Evolutionary conservation across 129 eudicot species (phyloP).

Genomic region (Calendula officinalis): DNA sequence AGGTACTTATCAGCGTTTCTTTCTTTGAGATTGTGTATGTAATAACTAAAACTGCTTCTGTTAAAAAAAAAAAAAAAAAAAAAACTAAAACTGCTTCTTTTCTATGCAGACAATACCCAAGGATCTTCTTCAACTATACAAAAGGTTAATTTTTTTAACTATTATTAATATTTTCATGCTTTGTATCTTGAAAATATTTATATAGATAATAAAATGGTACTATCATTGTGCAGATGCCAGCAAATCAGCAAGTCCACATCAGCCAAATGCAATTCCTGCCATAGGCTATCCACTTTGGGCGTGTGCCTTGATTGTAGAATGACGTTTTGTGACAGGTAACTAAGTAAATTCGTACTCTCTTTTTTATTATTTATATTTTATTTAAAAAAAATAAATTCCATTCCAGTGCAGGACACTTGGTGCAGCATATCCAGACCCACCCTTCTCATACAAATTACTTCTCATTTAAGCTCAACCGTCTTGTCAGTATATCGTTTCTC

Average conservation of each 20-base stretch:
- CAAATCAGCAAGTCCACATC: conserved; percentile 43
- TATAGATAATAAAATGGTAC: too few species aligned
- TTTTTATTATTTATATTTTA: neutral
- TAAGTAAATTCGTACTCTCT: neutral
- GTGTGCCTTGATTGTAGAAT: conserved; percentile 68
- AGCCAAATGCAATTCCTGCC: conserved; percentile 72
- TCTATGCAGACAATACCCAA: conserved; percentile 53
- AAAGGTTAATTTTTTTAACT: conserved; percentile 44
- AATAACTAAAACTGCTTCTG: conserved; percentile 1
- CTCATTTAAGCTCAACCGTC: conserved; percentile 72
- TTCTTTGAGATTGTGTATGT: neutral
- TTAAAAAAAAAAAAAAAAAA: neutral
- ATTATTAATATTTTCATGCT: conserved; percentile 5
- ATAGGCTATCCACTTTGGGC: conserved; percentile 56
- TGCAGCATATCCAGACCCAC: conserved; percentile 57
- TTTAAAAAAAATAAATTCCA: neutral
- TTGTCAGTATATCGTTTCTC: conserved; percentile 44
- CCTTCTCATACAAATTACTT: conserved; percentile 63
- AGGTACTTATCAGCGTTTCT: conserved; percentile 32
- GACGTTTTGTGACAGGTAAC: conserved; percentile 76
- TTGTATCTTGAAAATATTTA: conserved; percentile 6
- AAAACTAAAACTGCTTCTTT: neutral
- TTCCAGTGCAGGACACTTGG: conserved; percentile 84
- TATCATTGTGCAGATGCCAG: conserved; percentile 60
- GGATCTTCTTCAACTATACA: conserved; percentile 77